phyloP scores from a whole-genome alignment of 305 asterid species.

The Coffea humblotiana region DNA sequence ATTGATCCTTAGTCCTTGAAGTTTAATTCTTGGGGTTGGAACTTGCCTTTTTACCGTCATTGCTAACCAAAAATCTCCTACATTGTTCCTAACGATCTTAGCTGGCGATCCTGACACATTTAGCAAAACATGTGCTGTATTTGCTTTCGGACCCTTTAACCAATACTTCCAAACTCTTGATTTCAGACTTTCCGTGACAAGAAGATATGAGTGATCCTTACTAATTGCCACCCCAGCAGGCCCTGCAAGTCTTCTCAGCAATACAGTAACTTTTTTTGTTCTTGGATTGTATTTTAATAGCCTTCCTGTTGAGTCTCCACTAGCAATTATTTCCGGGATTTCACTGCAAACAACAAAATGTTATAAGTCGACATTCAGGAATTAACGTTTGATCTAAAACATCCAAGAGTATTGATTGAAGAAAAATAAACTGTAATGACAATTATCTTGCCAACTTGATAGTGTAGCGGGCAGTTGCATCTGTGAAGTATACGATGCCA shows the following conservation, averaged over 20 bases:
- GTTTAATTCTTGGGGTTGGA: not conserved
- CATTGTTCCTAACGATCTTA: conserved; percentile 6
- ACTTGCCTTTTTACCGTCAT: not conserved
- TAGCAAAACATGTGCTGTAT: conserved; percentile 3
- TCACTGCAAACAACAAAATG: conserved; percentile 2
- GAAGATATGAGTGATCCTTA: not conserved
- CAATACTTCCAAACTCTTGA: conserved; percentile 13
- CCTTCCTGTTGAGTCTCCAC: conserved; percentile 14
- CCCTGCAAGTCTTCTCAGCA: conserved; percentile 16
- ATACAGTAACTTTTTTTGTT: conserved; percentile 9
- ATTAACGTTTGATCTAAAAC: no score
- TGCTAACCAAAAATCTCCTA: conserved; percentile 19
- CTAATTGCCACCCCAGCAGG: conserved; percentile 18
- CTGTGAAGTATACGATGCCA: conserved; percentile 9
- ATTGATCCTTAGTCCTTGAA: not conserved
- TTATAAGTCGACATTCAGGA: not conserved
- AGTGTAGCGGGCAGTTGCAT: not conserved
- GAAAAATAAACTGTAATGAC: not conserved
- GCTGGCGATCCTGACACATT: conserved; percentile 17
- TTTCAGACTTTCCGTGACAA: conserved; percentile 3
- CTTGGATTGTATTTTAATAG: conserved; percentile 17
- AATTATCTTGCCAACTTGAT: not conserved
- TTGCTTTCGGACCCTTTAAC: conserved; percentile 20
- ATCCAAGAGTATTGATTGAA: no score
- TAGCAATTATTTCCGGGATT: not conserved